These are phyloP conservation scores for Alternaria alternata DNA, from an alignment of 2,329 filamentous ascomycete genomes.

Conservation along the genomic window DNA sequence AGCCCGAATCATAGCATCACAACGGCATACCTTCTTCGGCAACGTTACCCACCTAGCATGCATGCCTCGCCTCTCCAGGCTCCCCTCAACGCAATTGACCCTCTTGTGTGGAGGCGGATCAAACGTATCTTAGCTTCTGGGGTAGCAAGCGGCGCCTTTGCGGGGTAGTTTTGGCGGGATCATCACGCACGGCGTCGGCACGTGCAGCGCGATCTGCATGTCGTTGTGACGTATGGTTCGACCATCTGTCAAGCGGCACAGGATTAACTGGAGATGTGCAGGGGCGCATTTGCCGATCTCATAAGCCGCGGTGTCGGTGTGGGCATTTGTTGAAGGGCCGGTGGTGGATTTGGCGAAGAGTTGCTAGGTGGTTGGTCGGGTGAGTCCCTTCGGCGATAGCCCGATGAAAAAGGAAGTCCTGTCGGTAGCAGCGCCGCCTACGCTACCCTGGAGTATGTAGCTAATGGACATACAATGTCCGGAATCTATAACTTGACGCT, in stretches of 20 bases:
- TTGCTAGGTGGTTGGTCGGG: background rate
- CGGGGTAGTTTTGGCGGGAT: slow-evolving; percentile 30
- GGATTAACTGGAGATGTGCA: background rate
- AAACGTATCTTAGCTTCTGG: slow-evolving; percentile 19
- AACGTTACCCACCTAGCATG: slow-evolving; percentile 5
- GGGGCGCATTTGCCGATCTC: slow-evolving; percentile 17
- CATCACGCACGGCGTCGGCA: slow-evolving; percentile 9
- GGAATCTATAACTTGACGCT: background rate
- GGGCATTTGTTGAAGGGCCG: slow-evolving; percentile 3
- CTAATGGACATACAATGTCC: background rate
- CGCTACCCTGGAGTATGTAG: background rate
- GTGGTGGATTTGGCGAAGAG: background rate
- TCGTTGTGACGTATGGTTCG: slow-evolving; percentile 20
- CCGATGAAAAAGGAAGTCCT: background rate
- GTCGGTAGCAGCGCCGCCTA: slow-evolving; percentile 6
- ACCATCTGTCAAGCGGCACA: slow-evolving; percentile 1
- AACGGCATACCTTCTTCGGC: slow-evolving; percentile 20
- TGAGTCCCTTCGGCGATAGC: background rate
- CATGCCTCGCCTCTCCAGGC: background rate
- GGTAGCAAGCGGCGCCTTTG: slow-evolving; percentile 23
- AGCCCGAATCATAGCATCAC: slow-evolving; percentile 15
- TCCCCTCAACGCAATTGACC: slow-evolving; percentile 6
- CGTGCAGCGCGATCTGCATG: slow-evolving; percentile 14
- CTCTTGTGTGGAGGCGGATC: slow-evolving; percentile 15
- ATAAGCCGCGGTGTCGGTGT: slow-evolving; percentile 13